Evolutionary conservation across 2,329 filamentous ascomycete species (phyloP).

Genomic region (Colletotrichum magnum): DNA sequence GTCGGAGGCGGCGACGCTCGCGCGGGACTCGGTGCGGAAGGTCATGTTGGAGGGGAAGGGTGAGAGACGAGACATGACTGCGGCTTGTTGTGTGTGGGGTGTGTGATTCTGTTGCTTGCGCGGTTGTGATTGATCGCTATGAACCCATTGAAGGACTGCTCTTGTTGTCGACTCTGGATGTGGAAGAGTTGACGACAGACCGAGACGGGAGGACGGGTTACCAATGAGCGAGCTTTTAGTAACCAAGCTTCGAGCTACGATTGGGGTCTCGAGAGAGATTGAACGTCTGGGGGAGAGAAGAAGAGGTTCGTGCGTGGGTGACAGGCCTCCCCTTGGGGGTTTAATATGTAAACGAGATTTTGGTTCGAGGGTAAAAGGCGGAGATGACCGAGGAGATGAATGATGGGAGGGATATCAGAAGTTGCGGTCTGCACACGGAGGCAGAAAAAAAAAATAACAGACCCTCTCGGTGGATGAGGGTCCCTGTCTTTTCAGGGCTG

Average conservation of each 20-base stretch:
- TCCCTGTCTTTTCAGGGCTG: slow-evolving; percentile 11
- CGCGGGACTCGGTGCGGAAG: slow-evolving; percentile 51
- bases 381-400: slow-evolving; percentile 27
- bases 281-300: slow-evolving; percentile 9
- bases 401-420: slow-evolving; percentile 25
- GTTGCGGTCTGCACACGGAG: slow-evolving; percentile 31
- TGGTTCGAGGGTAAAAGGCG: slow-evolving; percentile 17
- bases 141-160: slow-evolving; percentile 35
- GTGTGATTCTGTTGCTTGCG: not conserved
- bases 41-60: slow-evolving; percentile 39
- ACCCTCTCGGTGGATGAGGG: slow-evolving; percentile 24
- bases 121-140: slow-evolving; percentile 28
- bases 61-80: slow-evolving; percentile 40
- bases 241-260: slow-evolving; percentile 37
- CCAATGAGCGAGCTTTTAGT: slow-evolving; percentile 38
- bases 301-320: slow-evolving; percentile 15
- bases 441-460: slow-evolving; percentile 16
- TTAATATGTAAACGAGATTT: slow-evolving; percentile 35
- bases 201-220: slow-evolving; percentile 1
- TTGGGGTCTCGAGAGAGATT: slow-evolving; percentile 3
- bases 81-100: not conserved
- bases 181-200: not conserved
- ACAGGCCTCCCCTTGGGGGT: slow-evolving; percentile 25
- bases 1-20: slow-evolving; percentile 61
- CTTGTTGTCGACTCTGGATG: slow-evolving; percentile 14